Evolutionary conservation across 1,284 basidiomycete genomes (phyloP).

Genomic region (Sporisorium scitamineum): DNA sequence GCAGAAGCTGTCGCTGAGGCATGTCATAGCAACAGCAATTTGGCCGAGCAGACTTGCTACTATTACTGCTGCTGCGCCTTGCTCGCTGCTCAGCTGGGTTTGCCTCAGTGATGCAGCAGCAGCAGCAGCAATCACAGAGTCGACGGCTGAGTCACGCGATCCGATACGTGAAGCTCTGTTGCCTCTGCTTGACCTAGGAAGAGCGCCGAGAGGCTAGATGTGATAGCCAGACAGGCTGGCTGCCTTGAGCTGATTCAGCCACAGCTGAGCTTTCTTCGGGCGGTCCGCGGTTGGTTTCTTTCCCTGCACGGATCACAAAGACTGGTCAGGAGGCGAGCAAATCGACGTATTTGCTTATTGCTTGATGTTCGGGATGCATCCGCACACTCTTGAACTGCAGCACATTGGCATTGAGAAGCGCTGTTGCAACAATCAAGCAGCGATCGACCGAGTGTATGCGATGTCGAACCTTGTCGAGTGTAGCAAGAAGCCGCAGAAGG

Average conservation of each 20-base stretch:
- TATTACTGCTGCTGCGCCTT: no score
- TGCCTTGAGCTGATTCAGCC: constrained; percentile 11
- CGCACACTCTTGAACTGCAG: not conserved
- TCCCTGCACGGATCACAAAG: constrained; percentile 6
- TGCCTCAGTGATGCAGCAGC: no score
- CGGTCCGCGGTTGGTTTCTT: not conserved
- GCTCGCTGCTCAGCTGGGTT: not conserved
- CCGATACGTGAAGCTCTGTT: not conserved
- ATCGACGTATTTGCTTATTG: not conserved
- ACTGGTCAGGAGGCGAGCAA: no score
- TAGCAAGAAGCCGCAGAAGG: not conserved
- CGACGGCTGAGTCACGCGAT: constrained; percentile 6
- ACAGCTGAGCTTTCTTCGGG: not conserved
- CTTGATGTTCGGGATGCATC: not conserved
- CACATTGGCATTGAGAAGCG: not conserved
- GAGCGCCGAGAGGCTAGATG: no score
- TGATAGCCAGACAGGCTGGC: not conserved
- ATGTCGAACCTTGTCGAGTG: not conserved
- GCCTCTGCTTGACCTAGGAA: no score
- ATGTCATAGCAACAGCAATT: not conserved
- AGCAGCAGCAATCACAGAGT: no score
- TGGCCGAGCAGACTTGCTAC: not conserved
- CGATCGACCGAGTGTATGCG: not conserved
- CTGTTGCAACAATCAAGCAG: not conserved
- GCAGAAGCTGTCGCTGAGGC: no score